Evolutionary conservation across 257 asterid genomes (phyloP), one percentile per base, ranked within the genome.

Genomic region (Jacaranda mimosifolia): DNA sequence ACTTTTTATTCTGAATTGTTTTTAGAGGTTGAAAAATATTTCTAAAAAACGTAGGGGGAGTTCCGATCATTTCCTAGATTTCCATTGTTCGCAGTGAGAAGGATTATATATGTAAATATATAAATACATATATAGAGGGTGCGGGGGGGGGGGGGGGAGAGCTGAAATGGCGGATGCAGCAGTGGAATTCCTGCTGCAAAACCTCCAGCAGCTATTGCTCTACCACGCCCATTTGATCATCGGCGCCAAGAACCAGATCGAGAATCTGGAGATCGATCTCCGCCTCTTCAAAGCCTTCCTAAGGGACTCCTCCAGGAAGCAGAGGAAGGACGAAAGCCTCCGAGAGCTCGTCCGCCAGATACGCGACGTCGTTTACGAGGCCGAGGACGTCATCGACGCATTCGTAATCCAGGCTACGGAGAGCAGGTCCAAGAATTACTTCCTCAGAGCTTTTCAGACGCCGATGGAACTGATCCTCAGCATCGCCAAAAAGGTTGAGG

Each of bases 251-350:
- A 5, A 52, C 14, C 71, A 78, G 49, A 49, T 82, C 15, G 80
- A 72, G 75, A 63, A 68, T 38, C 73, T 83, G 14, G 80, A 83
- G 15, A 12, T 18, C 7, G 83, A 83, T 32, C 81, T 83, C 38
- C 75, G 83, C 15, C 63, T 75, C 19, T 79, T 83, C 81, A 75
- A 79, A 58, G 83, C 81, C 1, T 83, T 83, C 9, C 83, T 83
- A 9, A 70, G 19, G 40, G 83, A 79, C 60, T 64, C 87, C 3
- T 58, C 74, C 7, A 77, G 52, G 75, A 56, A 19, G 77, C 77
- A 80, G 51, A 52, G 77, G 2, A 77, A 63, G 15, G 80, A 83
- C 63, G 63, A 46, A 10, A 55, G 43, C 51, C 68, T 79, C 40
- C 72, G 77, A 7, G 84, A 79, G 26, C 71, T 80, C 11, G 84